Conservation (phyloP, 768 basidiomycete genomes). For the Phaffia australis region DNA sequence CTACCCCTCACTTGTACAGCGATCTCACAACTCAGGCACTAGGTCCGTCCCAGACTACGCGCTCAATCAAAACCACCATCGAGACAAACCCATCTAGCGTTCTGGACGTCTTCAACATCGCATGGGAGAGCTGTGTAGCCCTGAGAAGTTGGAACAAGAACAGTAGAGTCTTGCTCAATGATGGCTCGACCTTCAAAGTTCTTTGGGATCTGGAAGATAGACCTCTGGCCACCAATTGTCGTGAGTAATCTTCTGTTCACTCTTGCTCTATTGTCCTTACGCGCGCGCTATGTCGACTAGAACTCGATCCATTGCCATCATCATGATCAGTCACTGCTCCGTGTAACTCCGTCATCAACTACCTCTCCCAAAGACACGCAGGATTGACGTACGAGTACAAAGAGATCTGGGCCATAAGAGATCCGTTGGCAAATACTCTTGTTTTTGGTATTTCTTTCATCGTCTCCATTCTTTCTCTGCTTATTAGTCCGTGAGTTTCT, state of each 20-base stretch:
- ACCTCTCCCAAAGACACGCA: not conserved
- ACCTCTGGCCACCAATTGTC: no score
- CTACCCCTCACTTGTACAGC: not conserved
- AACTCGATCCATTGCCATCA: no score
- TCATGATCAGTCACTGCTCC: not conserved
- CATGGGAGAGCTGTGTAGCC: not conserved
- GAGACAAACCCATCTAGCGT: not conserved
- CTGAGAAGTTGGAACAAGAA: not conserved
- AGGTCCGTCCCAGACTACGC: not conserved
- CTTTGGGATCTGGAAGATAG: constrained; percentile 7
- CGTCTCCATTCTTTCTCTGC: no score
- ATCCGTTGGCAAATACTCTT: no score
- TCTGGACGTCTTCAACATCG: not conserved
- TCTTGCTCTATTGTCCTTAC: not conserved
- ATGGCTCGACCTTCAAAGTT: not conserved
- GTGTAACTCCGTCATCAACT: not conserved
- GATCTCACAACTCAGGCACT: not conserved
- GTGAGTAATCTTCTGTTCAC: not conserved
- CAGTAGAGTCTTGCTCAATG: not conserved
- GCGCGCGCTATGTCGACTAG: not conserved
- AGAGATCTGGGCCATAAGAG: not conserved
- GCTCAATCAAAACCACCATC: constrained; percentile 3
- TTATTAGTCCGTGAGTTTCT: no score
- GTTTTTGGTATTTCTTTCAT: no score
- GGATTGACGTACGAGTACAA: not conserved